phyloP scores from a whole-genome alignment of 148 eudicot species.

The Dysphania ambrosioides region DNA sequence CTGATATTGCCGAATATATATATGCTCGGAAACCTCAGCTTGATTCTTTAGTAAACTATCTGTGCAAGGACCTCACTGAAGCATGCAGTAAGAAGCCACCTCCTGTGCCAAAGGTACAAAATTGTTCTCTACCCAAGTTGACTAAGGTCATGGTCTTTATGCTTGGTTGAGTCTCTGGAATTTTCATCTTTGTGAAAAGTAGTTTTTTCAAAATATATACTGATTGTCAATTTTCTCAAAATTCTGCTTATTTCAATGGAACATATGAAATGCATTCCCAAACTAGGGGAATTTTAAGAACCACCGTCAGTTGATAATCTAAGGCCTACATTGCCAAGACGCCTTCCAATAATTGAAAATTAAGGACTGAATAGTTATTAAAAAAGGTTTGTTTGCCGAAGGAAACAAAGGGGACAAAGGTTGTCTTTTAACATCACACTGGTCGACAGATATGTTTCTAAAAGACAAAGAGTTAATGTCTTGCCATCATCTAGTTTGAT shows the following conservation, averaged over 20 bases:
- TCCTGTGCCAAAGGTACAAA: slow-evolving; percentile 78
- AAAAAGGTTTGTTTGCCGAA: background rate
- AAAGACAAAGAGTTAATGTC: background rate
- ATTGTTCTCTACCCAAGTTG: background rate
- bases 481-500: background rate
- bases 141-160: slow-evolving; percentile 1
- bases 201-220: background rate
- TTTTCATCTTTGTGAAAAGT: background rate
- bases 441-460: background rate
- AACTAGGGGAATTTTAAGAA: too few species aligned
- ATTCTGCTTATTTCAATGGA: background rate
- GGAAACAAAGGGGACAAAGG: too few species aligned
- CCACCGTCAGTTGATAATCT: background rate
- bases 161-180: background rate
- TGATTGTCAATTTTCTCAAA: too few species aligned
- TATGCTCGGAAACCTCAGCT: slow-evolving; percentile 65
- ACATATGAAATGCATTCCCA: background rate
- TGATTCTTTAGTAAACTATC: slow-evolving; percentile 47
- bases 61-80: slow-evolving; percentile 73
- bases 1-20: slow-evolving; percentile 85
- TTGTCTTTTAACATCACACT: too few species aligned
- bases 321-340: background rate
- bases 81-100: slow-evolving; percentile 80
- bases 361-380: background rate
- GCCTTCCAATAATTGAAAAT: too few species aligned